Evolutionary conservation across 176 grass and related monocot genomes (phyloP).

Genomic region (Carex pumila): DNA sequence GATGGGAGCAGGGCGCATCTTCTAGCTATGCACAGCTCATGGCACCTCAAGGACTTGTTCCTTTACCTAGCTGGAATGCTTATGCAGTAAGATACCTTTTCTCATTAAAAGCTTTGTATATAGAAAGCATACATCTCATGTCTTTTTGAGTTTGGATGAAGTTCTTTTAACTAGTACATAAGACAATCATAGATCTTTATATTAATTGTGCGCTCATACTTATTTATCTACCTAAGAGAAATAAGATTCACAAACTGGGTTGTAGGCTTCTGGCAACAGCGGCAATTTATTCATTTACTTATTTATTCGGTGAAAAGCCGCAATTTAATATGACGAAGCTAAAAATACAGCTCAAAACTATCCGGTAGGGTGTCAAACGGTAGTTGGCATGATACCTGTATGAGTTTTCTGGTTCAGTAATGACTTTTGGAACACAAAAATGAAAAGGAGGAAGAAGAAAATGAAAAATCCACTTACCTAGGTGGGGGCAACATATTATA

Average conservation of each 20-base stretch:
- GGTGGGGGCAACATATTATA: not conserved
- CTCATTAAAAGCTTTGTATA: not conserved
- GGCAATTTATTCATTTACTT: not conserved
- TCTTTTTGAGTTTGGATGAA: not conserved
- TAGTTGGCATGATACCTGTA: not conserved
- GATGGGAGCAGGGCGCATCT: slow-evolving; percentile 67
- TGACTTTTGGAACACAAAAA: not conserved
- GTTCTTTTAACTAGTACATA: not conserved
- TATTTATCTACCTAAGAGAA: not conserved
- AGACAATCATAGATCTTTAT: not conserved
- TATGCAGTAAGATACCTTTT: slow-evolving; percentile 35
- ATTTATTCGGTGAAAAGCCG: not conserved
- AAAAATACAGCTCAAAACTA: not conserved
- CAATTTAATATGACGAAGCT: not conserved
- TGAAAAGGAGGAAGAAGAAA: not conserved
- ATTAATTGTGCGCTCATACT: not conserved
- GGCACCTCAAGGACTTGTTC: slow-evolving; percentile 86
- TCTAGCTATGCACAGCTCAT: slow-evolving; percentile 88
- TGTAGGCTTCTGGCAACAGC: not conserved
- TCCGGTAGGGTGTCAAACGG: not conserved
- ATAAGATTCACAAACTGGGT: not conserved
- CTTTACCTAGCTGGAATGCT: slow-evolving; percentile 86
- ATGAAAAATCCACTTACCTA: not conserved
- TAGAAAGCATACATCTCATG: not conserved
- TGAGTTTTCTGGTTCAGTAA: not conserved